Percentiles rank a stretch among this genome's conserved stretches.
phyloP scores from a whole-genome alignment of 2,329 filamentous ascomycete genomes.

The Pseudogymnoascus destructans region DNA sequence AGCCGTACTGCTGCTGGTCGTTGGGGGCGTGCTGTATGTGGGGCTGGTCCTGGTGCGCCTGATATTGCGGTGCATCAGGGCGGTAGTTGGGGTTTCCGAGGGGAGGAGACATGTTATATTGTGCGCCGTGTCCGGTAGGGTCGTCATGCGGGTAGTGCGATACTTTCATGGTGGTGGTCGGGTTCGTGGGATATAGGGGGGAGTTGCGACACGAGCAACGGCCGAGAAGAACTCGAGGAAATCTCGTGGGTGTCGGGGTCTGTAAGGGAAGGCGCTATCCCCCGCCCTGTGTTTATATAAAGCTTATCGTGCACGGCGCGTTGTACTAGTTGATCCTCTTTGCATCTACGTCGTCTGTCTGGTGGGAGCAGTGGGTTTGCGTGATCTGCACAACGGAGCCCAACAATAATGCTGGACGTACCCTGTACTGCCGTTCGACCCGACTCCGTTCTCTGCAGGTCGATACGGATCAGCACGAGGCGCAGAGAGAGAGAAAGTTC shows the following conservation, averaged over 20 bases:
- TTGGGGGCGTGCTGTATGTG: not conserved
- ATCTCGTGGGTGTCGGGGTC: not conserved
- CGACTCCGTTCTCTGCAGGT: not conserved
- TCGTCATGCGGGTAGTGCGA: conserved; percentile 5
- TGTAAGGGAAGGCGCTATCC: not conserved
- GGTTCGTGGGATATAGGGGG: not conserved
- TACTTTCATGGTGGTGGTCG: not conserved
- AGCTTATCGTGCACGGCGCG: not conserved
- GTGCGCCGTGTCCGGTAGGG: not conserved
- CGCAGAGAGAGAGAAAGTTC: not conserved
- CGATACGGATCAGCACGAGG: conserved; percentile 2
- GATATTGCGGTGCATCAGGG: not conserved
- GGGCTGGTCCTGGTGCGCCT: not conserved
- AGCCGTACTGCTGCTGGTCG: conserved; percentile 2
- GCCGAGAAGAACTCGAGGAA: not conserved
- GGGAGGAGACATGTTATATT: conserved; percentile 4
- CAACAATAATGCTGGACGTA: conserved; percentile 1
- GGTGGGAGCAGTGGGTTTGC: not conserved
- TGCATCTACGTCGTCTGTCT: conserved; percentile 4
- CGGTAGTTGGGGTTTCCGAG: not conserved
- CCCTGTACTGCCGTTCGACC: not conserved
- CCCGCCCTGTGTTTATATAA: not conserved
- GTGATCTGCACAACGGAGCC: conserved; percentile 2
- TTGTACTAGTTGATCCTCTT: not conserved
- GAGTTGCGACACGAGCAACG: not conserved